Conservation (phyloP, 805 yeast genomes). For the Schwanniomyces occidentalis region DNA sequence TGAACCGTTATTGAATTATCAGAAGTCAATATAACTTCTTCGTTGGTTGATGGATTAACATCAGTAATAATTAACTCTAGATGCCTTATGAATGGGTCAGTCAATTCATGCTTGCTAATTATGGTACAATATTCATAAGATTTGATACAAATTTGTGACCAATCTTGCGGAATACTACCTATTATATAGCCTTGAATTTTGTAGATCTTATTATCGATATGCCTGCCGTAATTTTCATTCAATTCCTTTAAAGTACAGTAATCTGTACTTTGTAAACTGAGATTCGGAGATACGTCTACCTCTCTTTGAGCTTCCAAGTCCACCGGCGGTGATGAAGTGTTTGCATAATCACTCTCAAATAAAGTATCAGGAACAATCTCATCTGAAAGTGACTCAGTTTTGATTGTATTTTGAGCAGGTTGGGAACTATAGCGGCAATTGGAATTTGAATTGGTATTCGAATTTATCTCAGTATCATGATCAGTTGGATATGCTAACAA, state of each 20-base stretch:
- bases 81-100: slow-evolving; percentile 26
- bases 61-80: slow-evolving; percentile 27
- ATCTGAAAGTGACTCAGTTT: slow-evolving; percentile 4
- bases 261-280: too few relatives aligned
- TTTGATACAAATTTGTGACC: slow-evolving; percentile 28
- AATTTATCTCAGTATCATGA: too few relatives aligned
- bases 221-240: slow-evolving; percentile 2
- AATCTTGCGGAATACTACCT: slow-evolving; percentile 26
- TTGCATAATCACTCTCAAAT: slow-evolving; percentile 9
- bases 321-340: slow-evolving; percentile 3
- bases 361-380: slow-evolving; percentile 10
- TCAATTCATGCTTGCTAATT: slow-evolving; percentile 6
- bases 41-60: not conserved
- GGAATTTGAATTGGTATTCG: too few relatives aligned
- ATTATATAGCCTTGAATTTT: slow-evolving; percentile 19
- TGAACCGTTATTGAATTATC: slow-evolving; percentile 14
- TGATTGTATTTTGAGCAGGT: slow-evolving; percentile 3
- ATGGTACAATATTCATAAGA: slow-evolving; percentile 13
- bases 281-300: too few relatives aligned
- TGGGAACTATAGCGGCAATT: not conserved
- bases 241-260: slow-evolving; percentile 4
- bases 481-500: too few relatives aligned
- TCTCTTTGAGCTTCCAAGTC: slow-evolving; percentile 1
- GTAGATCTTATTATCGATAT: slow-evolving; percentile 13
- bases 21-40: slow-evolving; percentile 6